Base-by-base conservation (phyloP, 208 protist genomes). In the Crithidia expoeki region DNA sequence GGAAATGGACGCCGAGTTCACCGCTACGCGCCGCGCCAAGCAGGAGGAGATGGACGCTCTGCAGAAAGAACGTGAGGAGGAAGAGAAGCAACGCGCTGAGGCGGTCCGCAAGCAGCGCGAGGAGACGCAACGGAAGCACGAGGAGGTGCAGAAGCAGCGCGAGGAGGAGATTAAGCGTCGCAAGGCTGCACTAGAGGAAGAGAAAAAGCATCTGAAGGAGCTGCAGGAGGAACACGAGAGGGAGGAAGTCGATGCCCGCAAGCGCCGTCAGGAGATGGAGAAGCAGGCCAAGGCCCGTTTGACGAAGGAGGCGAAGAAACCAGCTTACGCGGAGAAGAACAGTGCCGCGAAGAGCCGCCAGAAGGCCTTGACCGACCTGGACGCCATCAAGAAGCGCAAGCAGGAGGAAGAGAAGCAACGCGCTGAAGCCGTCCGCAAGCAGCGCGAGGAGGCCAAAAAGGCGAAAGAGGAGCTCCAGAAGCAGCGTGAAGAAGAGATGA, bases 401-500 rank as follows among this genome's bases (percentile, higher is more conserved):
- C 72, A 71, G 40, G 78, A 79, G 64, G 78, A 83, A 63, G 72
- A 79, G 62, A 78, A 69, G 62, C 64, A 71, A 46, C 70, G 59
- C 21, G 38, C 33, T 21, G 70, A 81, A 64, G 58, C 60, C 11
- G 67, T 74, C 38, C 34, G 42, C 40, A 66, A 78, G 55, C 67
- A 78, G 49, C 71, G 68, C 34, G 73, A 85, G 47, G 68, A 79
- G 68, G 40, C 69, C 10, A 62, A 79, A 27, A 63, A 61, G 38
- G 49, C 70, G 44, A 69, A 67, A 58, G 76, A 85, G 52, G 76
- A 81, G 52, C 27, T 49, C 53, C 67, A 75, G 47, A 72, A 70
- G 68, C 52, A 80, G 68, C 65, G 68, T 30, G 72, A 76, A 34
- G 73, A 83, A 56, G 72, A 83, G 63, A 73, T 79, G 50, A 83